These are phyloP conservation scores for Endocalyx cinctus DNA, from an alignment of 2,329 filamentous ascomycete species.

Conservation along the genomic window DNA sequence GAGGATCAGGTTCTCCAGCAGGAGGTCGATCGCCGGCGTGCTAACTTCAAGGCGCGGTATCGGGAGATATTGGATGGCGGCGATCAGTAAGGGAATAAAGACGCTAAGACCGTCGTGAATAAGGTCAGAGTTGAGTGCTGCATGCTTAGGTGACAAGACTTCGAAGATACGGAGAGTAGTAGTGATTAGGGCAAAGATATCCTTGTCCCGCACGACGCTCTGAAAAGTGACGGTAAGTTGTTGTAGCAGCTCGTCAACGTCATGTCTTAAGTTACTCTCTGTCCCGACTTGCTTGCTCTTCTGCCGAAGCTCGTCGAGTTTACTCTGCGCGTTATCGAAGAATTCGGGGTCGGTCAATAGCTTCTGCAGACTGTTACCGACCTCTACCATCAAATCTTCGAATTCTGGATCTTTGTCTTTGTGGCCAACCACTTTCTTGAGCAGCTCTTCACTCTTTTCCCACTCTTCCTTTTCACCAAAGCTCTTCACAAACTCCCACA, in stretches of 20 bases:
- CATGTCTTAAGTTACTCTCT: conserved; percentile 64
- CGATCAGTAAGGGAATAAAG: conserved; percentile 73
- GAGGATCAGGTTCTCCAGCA: conserved; percentile 86
- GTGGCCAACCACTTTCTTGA: conserved; percentile 68
- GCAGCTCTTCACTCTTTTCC: conserved; percentile 65
- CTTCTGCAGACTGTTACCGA: conserved; percentile 70
- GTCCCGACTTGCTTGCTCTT: conserved; percentile 60
- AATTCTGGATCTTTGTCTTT: conserved; percentile 76
- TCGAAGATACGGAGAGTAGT: conserved; percentile 64
- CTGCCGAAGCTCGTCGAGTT: conserved; percentile 45
- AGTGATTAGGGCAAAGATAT: conserved; percentile 64
- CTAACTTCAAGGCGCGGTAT: conserved; percentile 88
- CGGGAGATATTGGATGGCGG: conserved; percentile 78
- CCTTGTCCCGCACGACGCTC: conserved; percentile 66
- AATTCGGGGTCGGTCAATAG: conserved; percentile 84
- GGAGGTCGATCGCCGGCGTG: conserved; percentile 74
- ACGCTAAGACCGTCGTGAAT: conserved; percentile 72
- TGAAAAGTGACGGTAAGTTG: conserved; percentile 65
- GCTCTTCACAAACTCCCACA: conserved; percentile 75
- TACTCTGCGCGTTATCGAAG: conserved; percentile 66
- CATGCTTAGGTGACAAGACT: conserved; percentile 63
- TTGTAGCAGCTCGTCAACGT: conserved; percentile 66
- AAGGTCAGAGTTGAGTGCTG: conserved; percentile 65
- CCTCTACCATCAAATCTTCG: conserved; percentile 68
- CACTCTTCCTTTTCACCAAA: conserved; percentile 73